phyloP scores from a whole-genome alignment of 1,284 basidiomycete species.

The Apiotrichum siamense region DNA sequence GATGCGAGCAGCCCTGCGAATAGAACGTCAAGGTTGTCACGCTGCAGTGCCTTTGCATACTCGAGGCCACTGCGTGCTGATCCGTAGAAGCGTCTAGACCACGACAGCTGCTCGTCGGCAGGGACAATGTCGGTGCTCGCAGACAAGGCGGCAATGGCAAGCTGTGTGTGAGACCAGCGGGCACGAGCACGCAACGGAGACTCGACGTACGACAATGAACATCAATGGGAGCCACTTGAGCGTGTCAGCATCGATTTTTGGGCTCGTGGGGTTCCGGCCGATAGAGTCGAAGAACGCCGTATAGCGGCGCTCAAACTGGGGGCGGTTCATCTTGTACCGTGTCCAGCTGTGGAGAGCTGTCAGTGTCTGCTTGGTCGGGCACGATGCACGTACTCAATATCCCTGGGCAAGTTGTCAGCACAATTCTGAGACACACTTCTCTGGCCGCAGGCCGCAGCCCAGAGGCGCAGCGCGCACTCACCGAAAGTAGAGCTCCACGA shows the following conservation, averaged over 20 bases:
- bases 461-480: conserved; percentile 19
- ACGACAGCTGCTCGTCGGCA: conserved; percentile 40
- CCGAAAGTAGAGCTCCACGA: conserved; percentile 47
- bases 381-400: conserved; percentile 12
- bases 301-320: conserved; percentile 44
- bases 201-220: conserved; percentile 46
- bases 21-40: conserved; percentile 48
- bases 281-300: conserved; percentile 45
- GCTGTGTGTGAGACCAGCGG: conserved; percentile 24
- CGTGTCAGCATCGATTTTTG: conserved; percentile 44
- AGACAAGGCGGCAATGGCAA: conserved; percentile 48
- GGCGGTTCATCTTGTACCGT: conserved; percentile 48
- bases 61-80: conserved; percentile 44
- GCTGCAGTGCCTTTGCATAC: conserved; percentile 47
- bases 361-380: conserved; percentile 1
- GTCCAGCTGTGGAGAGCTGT: conserved; percentile 44
- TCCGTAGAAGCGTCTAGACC: conserved; percentile 48
- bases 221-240: conserved; percentile 48
- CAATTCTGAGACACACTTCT: no score
- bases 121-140: conserved; percentile 44
- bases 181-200: no score
- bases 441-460: no score
- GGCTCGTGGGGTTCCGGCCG: conserved; percentile 40
- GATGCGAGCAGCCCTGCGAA: conserved; percentile 48
- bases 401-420: conserved; percentile 2